Base-by-base conservation (phyloP, 331 rosid species). In the Arachis monticola region DNA sequence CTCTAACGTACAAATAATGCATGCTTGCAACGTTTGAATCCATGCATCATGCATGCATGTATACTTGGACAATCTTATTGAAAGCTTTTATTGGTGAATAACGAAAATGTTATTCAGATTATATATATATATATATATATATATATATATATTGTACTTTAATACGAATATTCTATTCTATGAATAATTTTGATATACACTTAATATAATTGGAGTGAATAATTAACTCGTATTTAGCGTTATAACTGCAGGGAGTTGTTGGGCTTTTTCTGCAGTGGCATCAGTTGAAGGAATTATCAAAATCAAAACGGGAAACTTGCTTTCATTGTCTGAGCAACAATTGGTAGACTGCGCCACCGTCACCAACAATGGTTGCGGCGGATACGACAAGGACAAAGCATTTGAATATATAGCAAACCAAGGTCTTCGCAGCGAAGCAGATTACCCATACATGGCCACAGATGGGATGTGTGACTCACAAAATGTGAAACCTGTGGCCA, bases 201-300 rank as follows among this genome's bases (percentile, higher is more conserved):
- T 2, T 35, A 35, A 3, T 0, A 35, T 5, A 2, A 35, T 22
- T 71, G 27, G 27, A 22, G 27, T 22, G 27, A 22, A 22, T 22
- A 22, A 22, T 22, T 22, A 22, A 22, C 27, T 22, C 27, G 0
- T 22, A 10, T 9, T 27, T 3, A 35, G 5, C 4, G 3, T 12
- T 48, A 9, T 22, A 10, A 2, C 4, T 52, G 60, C 10, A 84
- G 82, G 75, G 58, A 56, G 78, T 72, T 82, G 85, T 8, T 82
- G 87, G 89, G 87, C 89, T 9, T 79, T 73, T 60, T 69, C 80
- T 27, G 27, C 67, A 0, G 79, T 60, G 50, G 86, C 85, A 40
- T 64, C 80, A 2, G 27, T 85, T 5, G 88, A 85, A 32, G 80
- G 83, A n/a, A 12, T 78, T 22, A 10, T 3, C 41, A 0, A 85